Evolutionary conservation across 2,329 filamentous ascomycete genomes (phyloP).

Genomic region (Lachnellula cervina): DNA sequence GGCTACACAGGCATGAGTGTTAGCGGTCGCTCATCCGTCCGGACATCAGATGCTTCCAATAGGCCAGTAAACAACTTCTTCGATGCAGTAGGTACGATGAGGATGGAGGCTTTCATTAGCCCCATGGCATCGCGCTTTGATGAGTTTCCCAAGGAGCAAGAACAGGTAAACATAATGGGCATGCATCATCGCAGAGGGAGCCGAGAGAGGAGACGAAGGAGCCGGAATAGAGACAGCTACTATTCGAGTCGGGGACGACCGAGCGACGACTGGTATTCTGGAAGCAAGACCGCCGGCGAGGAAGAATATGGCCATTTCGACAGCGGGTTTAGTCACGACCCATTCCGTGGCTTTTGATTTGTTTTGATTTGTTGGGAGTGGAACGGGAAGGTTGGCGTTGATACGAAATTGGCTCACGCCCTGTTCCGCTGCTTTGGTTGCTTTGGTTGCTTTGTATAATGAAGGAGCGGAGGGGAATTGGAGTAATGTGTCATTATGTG

Average conservation of each 20-base stretch:
- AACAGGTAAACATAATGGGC: constrained; percentile 28
- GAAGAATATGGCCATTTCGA: constrained; percentile 45
- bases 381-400: constrained; percentile 7
- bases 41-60: constrained; percentile 29
- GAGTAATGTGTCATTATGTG: background rate
- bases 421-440: constrained; percentile 2
- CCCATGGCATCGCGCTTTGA: constrained; percentile 42
- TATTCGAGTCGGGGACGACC: constrained; percentile 26
- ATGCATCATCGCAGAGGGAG: constrained; percentile 26
- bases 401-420: constrained; percentile 11
- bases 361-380: background rate
- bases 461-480: background rate
- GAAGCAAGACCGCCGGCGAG: constrained; percentile 44
- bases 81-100: constrained; percentile 81
- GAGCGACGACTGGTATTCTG: constrained; percentile 46
- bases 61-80: constrained; percentile 55
- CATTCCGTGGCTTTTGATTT: constrained; percentile 54
- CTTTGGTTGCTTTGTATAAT: constrained; percentile 1
- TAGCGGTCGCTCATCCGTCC: constrained; percentile 32
- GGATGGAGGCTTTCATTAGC: constrained; percentile 95
- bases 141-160: constrained; percentile 30
- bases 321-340: constrained; percentile 47
- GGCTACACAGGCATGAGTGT: constrained; percentile 41
- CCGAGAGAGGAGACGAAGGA: constrained; percentile 24
- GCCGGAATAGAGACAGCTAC: constrained; percentile 28